Conservation (phyloP, 768 basidiomycete genomes). For the Calocera viscosa region DNA sequence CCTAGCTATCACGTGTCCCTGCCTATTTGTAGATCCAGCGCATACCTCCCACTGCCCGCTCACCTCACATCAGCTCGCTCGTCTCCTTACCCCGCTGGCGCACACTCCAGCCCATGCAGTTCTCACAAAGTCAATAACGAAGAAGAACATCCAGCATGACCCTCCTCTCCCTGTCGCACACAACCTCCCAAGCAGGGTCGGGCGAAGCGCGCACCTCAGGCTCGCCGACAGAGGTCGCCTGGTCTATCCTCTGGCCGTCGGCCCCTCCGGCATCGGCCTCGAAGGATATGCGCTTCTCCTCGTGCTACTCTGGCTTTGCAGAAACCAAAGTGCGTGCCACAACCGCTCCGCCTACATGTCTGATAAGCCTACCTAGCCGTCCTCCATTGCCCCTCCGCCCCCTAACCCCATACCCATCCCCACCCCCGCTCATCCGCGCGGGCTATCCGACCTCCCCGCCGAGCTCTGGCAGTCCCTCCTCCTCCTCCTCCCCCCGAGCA, state of each 20-base stretch:
- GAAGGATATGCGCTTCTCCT: background rate
- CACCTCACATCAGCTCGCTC: too few relatives aligned
- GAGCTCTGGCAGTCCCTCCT: background rate
- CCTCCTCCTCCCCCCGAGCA: background rate
- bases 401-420: background rate
- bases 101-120: too few relatives aligned
- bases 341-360: too few relatives aligned
- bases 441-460: background rate
- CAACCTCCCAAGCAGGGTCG: too few relatives aligned
- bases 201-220: too few relatives aligned
- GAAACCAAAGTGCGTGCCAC: too few relatives aligned
- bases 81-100: too few relatives aligned
- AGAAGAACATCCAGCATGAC: background rate
- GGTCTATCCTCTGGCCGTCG: conserved; percentile 3
- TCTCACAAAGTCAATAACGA: too few relatives aligned
- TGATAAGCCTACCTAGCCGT: too few relatives aligned
- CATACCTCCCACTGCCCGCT: too few relatives aligned
- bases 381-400: background rate
- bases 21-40: too few relatives aligned
- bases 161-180: background rate
- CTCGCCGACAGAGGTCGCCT: background rate
- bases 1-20: too few relatives aligned
- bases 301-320: background rate
- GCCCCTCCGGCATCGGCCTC: background rate
- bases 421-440: background rate